Base-by-base conservation (phyloP, 768 basidiomycete species). In the Russula vinacea region DNA sequence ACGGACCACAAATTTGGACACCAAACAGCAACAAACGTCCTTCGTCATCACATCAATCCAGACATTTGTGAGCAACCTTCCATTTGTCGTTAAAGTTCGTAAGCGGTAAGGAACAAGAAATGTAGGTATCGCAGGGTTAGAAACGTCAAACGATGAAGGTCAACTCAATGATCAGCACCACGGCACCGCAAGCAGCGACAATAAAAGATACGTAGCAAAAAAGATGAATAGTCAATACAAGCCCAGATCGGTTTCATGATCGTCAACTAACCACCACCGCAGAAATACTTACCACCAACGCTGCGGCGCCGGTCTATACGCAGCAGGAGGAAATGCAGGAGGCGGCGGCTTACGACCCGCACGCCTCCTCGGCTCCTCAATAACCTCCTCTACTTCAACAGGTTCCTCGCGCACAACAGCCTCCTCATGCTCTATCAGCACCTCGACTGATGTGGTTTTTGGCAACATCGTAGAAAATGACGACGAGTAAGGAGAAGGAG, bases 361-460 rank as follows among this genome's bases (percentile, higher is more conserved):
- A 81, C 75, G 59, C 51, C 66, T 62, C 42, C 39, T 79, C 65
- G 79, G 78, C 56, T 74, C 80, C 52, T 82, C 81, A 47, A 78
- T 75, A 9, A 77, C 56, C 50, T 79, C 80, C 67, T 80, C 78
- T n/a, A 49, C 58, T 16, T 40, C 56, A 40, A 79, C 53, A 49
- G 76, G 71, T 56, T 75, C 74, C 54, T 70, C 78, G 33, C 74
- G 71, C 37, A 67, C 59, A 65, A 64, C 56, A 49, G 65, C 29
- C 17, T 73, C 73, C 14, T 87, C 85, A 60, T 91, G 88, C 40
- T 85, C 84, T 45, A 85, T 70, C 47, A 88, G 66, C 39, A 78
- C 78, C 67, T 84, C 88, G 29, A 92, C 78, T 14, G 87, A 83
- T 16, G 90, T 92, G 29, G 90, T 92, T 65, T 83, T 84, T 19